Evolutionary conservation across 2,329 filamentous ascomycete species (phyloP), one percentile per base, ranked within the genome.

Genomic region (Colletotrichum lindemuthianum): DNA sequence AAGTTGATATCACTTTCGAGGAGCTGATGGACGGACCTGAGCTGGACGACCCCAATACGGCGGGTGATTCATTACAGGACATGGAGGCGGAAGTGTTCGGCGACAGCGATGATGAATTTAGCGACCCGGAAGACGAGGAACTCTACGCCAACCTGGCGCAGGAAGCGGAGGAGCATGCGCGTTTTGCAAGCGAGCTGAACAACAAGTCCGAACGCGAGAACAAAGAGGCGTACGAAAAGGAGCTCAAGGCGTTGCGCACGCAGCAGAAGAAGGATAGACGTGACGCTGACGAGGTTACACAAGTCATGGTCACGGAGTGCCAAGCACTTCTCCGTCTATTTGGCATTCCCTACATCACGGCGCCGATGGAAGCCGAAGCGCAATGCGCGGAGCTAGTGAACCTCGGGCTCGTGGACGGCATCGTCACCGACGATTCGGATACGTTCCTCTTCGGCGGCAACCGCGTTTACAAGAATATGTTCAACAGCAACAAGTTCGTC

Each of bases 381-480:
- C 96, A 99, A 75, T 99, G 96, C 73, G 96, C 96, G 0, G 92
- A 97, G 77, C 86, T 99, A 4, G 94, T 99, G 1, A 81, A 80
- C 0, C 82, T 98, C 0, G 92, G 93, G 0, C 87, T 98, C 0
- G 96, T 99, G 8, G 96, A 99, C 74, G 96, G 96, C 11, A 97
- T 99, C 67, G 94, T 99, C 36, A 99, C 96, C 0, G 96, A 99
- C 72, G 96, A 99, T 75, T 96, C 92, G 3, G 96, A 99, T 81
- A 96, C 90, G 1, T 99, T 99, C 73, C 86, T 99, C 1, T 99
- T 99, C 76, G 96, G 96, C 15, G 96, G 96, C 41, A 99, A 93
- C 0, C 86, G 95, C 15, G 91, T 99, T 24, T 99, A 99, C 84
- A 99, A 99, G 77, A 99, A 99, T 81, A 97, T 99, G 93, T 99